phyloP scores from a whole-genome alignment of 2,329 filamentous ascomycete genomes.

The Gaeumannomyces tritici region DNA sequence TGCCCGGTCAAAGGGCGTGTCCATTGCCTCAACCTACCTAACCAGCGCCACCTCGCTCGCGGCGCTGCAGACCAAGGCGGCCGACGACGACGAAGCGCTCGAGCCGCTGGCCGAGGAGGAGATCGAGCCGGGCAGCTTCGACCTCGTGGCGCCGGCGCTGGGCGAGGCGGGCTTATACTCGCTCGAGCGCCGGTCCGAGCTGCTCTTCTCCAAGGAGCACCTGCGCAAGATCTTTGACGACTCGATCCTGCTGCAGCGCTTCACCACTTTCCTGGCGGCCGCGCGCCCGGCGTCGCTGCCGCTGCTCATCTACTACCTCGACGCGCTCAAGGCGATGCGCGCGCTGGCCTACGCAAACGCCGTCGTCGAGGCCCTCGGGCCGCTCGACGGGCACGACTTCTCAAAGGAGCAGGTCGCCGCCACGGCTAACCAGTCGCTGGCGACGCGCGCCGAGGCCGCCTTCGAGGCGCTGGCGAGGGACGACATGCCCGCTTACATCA shows the following conservation, averaged over 20 bases:
- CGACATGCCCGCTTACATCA: conserved; percentile 63
- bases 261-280: conserved; percentile 55
- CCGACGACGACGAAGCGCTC: conserved; percentile 49
- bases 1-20: conserved; percentile 4
- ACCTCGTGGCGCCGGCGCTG: conserved; percentile 29
- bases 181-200: conserved; percentile 43
- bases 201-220: conserved; percentile 47
- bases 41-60: conserved; percentile 9
- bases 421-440: conserved; percentile 48
- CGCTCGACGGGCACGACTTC: conserved; percentile 45
- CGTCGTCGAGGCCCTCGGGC: conserved; percentile 49
- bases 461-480: conserved; percentile 56
- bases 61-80: conserved; percentile 34
- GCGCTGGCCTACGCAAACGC: conserved; percentile 65
- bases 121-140: conserved; percentile 40
- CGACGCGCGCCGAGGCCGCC: conserved; percentile 53
- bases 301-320: conserved; percentile 61
- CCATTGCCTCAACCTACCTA: conserved; percentile 9
- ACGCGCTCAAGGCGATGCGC: conserved; percentile 59
- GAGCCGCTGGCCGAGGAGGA: conserved; percentile 25
- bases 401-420: conserved; percentile 36
- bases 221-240: conserved; percentile 14
- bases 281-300: conserved; percentile 53
- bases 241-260: conserved; percentile 31
- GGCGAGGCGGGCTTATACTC: conserved; percentile 25